These are phyloP conservation scores for Phlyctochytrium bullatum DNA, from an alignment of 192 early-diverging fungal species.

Conservation along the genomic window DNA sequence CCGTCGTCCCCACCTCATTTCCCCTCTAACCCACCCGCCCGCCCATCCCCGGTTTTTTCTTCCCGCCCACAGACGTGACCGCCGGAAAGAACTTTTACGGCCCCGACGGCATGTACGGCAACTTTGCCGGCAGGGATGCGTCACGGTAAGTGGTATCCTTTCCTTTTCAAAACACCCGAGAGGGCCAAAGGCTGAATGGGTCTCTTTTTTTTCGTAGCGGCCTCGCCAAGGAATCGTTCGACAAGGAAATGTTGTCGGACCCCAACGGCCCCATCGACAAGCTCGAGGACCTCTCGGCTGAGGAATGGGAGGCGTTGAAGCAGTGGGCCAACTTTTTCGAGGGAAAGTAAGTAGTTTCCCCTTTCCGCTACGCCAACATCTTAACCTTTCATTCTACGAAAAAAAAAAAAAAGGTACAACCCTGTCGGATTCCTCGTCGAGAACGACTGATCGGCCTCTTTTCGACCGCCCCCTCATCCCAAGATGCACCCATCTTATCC, in stretches of 20 bases:
- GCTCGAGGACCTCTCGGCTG: slow-evolving; percentile 69
- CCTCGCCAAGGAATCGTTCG: slow-evolving; percentile 84
- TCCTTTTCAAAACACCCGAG: not conserved
- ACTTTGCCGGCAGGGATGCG: slow-evolving; percentile 96
- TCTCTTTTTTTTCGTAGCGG: slow-evolving; percentile 62
- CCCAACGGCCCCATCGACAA: slow-evolving; percentile 73
- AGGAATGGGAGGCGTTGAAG: slow-evolving; percentile 70
- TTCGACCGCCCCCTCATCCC: no score
- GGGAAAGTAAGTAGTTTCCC: slow-evolving; percentile 60
- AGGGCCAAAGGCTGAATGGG: not conserved
- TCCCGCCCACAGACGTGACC: slow-evolving; percentile 71
- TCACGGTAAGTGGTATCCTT: slow-evolving; percentile 41
- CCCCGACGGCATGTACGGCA: slow-evolving; percentile 89
- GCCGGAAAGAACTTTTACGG: slow-evolving; percentile 84
- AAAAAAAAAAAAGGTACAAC: slow-evolving; percentile 14
- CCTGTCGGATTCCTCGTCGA: slow-evolving; percentile 24
- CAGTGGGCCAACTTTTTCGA: slow-evolving; percentile 83
- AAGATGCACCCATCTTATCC: no score
- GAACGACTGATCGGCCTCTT: not conserved
- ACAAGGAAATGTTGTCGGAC: slow-evolving; percentile 66
- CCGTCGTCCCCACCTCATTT: no score
- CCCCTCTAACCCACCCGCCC: no score
- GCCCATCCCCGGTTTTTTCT: no score
- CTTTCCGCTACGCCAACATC: no score
- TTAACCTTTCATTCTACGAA: not conserved